These are phyloP conservation scores for Xylogone sp. DNA, from an alignment of 2,329 filamentous ascomycete genomes.

Conservation along the genomic window DNA sequence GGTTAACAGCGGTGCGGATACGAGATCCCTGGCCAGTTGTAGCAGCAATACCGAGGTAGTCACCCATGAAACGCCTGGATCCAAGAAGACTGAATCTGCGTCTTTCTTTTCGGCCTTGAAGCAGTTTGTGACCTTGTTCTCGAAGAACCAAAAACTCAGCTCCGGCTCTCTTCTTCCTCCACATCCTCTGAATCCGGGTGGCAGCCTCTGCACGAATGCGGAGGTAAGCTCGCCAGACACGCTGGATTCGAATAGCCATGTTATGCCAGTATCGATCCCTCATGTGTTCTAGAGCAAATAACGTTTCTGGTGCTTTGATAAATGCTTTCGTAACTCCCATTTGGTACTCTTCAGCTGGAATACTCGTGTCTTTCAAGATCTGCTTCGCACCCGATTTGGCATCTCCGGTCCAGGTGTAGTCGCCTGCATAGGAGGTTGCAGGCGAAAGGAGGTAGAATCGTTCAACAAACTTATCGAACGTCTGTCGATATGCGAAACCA, in stretches of 20 bases:
- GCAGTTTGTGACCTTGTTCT: conserved; percentile 79
- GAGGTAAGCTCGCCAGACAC: conserved; percentile 94
- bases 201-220: conserved; percentile 90
- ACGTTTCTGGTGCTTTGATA: conserved; percentile 94
- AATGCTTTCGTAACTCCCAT: conserved; percentile 97
- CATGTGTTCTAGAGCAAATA: conserved; percentile 97
- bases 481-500: conserved; percentile 94
- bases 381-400: conserved; percentile 83
- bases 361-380: conserved; percentile 94
- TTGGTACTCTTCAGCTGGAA: conserved; percentile 92
- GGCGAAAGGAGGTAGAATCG: conserved; percentile 94
- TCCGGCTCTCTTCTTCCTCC: conserved; percentile 88
- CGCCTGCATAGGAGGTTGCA: conserved; percentile 91
- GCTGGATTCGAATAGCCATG: conserved; percentile 96
- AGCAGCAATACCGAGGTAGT: conserved; percentile 88
- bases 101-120: conserved; percentile 85
- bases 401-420: conserved; percentile 93
- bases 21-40: conserved; percentile 74
- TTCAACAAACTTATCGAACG: conserved; percentile 97
- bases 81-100: conserved; percentile 87
- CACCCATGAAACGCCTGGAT: conserved; percentile 87
- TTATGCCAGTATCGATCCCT: conserved; percentile 98
- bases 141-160: conserved; percentile 85
- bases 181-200: conserved; percentile 90
- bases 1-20: conserved; percentile 69